Percentiles rank a stretch among this genome's conserved stretches.
phyloP scores from a whole-genome alignment of 371 early-diverging fungal species.

The Sporodiniella umbellata region DNA sequence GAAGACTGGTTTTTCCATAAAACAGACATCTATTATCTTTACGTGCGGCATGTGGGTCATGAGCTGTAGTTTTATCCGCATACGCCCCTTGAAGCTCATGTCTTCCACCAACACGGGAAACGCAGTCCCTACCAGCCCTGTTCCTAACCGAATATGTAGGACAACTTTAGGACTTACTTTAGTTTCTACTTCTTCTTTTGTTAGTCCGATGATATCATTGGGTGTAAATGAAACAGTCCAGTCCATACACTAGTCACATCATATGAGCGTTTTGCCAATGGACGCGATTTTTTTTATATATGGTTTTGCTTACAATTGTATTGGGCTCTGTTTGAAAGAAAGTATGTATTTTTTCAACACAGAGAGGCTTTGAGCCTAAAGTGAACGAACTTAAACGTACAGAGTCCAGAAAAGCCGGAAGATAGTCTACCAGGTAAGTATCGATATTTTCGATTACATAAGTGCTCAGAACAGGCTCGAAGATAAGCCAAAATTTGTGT shows the following conservation, averaged over 20 bases:
- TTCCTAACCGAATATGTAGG: slow-evolving; percentile 86
- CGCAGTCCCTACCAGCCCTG: slow-evolving; percentile 84
- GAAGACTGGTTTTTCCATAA: slow-evolving; percentile 86
- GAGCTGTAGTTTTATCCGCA: slow-evolving; percentile 78
- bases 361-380: slow-evolving; percentile 93
- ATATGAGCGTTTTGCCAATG: not conserved
- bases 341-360: slow-evolving; percentile 82
- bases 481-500: slow-evolving; percentile 88
- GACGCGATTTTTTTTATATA: not conserved
- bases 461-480: slow-evolving; percentile 88
- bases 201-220: slow-evolving; percentile 68
- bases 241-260: slow-evolving; percentile 74
- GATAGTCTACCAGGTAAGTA: slow-evolving; percentile 69
- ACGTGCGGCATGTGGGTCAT: slow-evolving; percentile 88
- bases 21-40: slow-evolving; percentile 80
- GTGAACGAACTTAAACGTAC: slow-evolving; percentile 92
- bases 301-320: slow-evolving; percentile 57
- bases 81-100: slow-evolving; percentile 83
- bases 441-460: slow-evolving; percentile 73
- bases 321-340: slow-evolving; percentile 78
- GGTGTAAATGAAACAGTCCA: slow-evolving; percentile 90
- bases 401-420: slow-evolving; percentile 88
- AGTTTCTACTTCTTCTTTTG: slow-evolving; percentile 52
- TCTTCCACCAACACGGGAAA: slow-evolving; percentile 92
- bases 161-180: slow-evolving; percentile 92